Evolutionary conservation across 2,329 filamentous ascomycete genomes (phyloP).

Genomic region (Alternaria panax): DNA sequence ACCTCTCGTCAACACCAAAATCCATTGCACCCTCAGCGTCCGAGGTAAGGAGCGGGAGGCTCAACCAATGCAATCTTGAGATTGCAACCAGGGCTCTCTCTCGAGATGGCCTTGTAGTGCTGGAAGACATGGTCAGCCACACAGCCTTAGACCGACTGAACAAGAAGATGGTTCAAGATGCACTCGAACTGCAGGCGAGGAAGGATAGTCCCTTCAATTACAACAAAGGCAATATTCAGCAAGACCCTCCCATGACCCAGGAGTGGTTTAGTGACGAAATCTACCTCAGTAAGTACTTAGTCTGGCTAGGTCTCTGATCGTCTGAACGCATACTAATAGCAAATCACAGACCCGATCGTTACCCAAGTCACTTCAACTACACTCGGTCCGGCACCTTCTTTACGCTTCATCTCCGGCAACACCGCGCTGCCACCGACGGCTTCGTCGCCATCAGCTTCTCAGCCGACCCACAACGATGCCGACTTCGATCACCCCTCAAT

Average conservation of each 20-base stretch:
- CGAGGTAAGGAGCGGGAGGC: conserved; percentile 52
- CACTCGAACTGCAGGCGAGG: conserved; percentile 57
- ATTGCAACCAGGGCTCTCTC: conserved; percentile 44
- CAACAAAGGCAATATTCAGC: conserved; percentile 68
- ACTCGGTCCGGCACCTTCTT: conserved; percentile 40
- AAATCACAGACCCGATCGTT: conserved; percentile 59
- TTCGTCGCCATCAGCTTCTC: conserved; percentile 43
- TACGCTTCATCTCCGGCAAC: conserved; percentile 47
- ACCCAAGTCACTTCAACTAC: conserved; percentile 63
- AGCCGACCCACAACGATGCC: conserved; percentile 46
- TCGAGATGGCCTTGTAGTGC: conserved; percentile 45
- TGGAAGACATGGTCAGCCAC: conserved; percentile 52
- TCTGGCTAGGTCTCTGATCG: too few species aligned
- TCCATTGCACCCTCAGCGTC: conserved; percentile 51
- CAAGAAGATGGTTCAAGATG: conserved; percentile 66
- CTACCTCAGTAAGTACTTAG: conserved; percentile 59
- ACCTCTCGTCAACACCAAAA: conserved; percentile 38
- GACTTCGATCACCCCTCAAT: conserved; percentile 44
- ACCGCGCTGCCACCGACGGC: conserved; percentile 56
- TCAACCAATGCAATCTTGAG: conserved; percentile 61
- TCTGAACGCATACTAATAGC: neutral
- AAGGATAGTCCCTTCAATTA: conserved; percentile 68
- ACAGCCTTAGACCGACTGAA: conserved; percentile 64
- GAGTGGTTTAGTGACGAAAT: conserved; percentile 52
- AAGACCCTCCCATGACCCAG: conserved; percentile 63